These are phyloP conservation scores for Diaporthe batatas DNA, from an alignment of 2,329 filamentous ascomycete species.

Conservation along the genomic window DNA sequence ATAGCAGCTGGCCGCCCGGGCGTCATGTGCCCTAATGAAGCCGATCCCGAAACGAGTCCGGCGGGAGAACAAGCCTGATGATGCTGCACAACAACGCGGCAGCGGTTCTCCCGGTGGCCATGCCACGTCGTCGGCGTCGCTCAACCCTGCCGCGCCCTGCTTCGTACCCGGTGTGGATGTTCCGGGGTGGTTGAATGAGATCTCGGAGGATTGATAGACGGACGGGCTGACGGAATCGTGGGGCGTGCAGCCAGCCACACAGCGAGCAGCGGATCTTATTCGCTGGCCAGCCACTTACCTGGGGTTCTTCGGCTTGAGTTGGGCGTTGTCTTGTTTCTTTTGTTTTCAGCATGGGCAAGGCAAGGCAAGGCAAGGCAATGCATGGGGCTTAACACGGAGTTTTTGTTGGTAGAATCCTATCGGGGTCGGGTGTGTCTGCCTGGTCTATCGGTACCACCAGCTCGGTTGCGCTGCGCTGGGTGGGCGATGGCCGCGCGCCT, in stretches of 20 bases:
- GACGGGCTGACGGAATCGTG: too few relatives aligned
- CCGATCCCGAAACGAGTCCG: too few relatives aligned
- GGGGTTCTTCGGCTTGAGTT: too few relatives aligned
- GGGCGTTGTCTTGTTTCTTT: background rate
- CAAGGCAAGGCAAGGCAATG: background rate
- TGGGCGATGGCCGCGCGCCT: background rate
- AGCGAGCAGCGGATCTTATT: background rate
- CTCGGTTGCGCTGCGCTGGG: background rate
- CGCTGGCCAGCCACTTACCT: too few relatives aligned
- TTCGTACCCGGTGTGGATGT: background rate
- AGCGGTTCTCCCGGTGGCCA: background rate
- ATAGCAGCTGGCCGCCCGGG: too few relatives aligned
- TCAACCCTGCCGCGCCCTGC: background rate
- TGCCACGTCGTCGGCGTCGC: background rate
- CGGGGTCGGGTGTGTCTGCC: too few relatives aligned
- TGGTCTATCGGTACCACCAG: background rate
- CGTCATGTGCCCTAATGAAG: too few relatives aligned
- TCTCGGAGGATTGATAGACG: too few relatives aligned
- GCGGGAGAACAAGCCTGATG: too few relatives aligned
- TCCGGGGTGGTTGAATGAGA: too few relatives aligned
- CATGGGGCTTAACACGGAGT: background rate
- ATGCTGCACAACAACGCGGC: too few relatives aligned
- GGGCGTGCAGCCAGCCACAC: background rate
- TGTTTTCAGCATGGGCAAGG: conserved; percentile 6
- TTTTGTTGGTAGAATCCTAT: background rate